Conservation (phyloP, 805 yeast genomes). For the Candida pini region DNA sequence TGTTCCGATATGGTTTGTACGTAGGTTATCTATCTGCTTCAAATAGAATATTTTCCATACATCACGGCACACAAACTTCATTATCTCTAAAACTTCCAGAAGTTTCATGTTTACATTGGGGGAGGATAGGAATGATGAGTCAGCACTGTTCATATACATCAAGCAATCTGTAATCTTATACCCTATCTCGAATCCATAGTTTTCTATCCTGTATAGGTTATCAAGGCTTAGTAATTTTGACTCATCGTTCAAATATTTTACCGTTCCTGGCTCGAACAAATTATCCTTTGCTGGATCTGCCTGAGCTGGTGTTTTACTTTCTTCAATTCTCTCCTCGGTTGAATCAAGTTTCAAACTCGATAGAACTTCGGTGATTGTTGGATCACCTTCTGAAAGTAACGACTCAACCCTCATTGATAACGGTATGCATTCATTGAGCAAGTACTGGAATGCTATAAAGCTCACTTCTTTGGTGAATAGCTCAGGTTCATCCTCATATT, state of each 20-base stretch:
- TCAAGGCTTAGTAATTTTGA: slow-evolving; percentile 38
- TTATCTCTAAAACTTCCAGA: slow-evolving; percentile 66
- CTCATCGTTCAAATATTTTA: slow-evolving; percentile 32
- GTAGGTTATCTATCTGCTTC: slow-evolving; percentile 85
- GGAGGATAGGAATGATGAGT: slow-evolving; percentile 2
- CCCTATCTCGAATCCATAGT: slow-evolving; percentile 54
- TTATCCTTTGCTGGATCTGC: slow-evolving; percentile 8
- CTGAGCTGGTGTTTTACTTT: slow-evolving; percentile 1
- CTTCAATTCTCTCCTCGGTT: neutral
- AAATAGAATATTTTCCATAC: slow-evolving; percentile 78
- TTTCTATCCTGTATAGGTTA: slow-evolving; percentile 55
- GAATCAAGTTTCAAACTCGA: slow-evolving; percentile 7
- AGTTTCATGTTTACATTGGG: slow-evolving; percentile 26
- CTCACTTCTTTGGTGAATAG: slow-evolving; percentile 40
- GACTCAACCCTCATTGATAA: slow-evolving; percentile 58
- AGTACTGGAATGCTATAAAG: slow-evolving; percentile 50
- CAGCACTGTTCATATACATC: slow-evolving; percentile 19
- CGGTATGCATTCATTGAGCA: slow-evolving; percentile 75
- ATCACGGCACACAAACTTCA: slow-evolving; percentile 90
- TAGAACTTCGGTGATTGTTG: slow-evolving; percentile 10
- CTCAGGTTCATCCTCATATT: slow-evolving; percentile 2
- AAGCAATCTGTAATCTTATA: slow-evolving; percentile 26
- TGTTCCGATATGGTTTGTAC: slow-evolving; percentile 87
- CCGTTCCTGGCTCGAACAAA: slow-evolving; percentile 32
- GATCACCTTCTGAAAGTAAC: slow-evolving; percentile 29